A percentile compares a stretch with the other conserved stretches of the same genome.
phyloP scores from a whole-genome alignment of 768 basidiomycete genomes.

The Mycena rebaudengoi region DNA sequence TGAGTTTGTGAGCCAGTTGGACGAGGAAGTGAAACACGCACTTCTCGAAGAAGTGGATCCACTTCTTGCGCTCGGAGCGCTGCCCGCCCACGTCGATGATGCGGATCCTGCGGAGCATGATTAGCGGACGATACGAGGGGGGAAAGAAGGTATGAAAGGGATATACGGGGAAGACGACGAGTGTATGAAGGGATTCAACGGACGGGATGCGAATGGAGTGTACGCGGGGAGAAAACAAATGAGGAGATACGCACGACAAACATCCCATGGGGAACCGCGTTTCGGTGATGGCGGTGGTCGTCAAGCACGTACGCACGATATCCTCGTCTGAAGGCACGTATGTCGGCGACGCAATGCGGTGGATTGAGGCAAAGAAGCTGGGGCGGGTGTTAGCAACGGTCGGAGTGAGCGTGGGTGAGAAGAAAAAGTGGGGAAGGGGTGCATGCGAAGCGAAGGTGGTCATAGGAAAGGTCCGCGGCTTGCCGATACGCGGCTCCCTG shows the following conservation, averaged over 20 bases:
- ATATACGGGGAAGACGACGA: neutral
- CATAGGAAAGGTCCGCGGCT: no score
- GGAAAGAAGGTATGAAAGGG: neutral
- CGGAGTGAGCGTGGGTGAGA: no score
- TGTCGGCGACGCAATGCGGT: constrained; percentile 78
- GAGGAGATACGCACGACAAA: constrained; percentile 54
- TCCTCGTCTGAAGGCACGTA: constrained; percentile 90
- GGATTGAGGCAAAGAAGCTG: constrained; percentile 87
- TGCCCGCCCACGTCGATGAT: constrained; percentile 87
- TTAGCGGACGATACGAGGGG: neutral
- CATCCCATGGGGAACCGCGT: constrained; percentile 81
- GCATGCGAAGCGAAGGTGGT: no score
- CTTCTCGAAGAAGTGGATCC: constrained; percentile 75
- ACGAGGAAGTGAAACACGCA: neutral
- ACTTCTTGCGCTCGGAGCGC: constrained; percentile 84
- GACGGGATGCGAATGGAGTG: neutral
- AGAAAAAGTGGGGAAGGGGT: no score
- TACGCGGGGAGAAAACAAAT: neutral
- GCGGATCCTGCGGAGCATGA: constrained; percentile 55
- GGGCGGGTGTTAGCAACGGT: neutral
- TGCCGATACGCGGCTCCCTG: no score
- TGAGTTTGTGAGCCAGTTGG: neutral
- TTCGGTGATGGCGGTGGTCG: constrained; percentile 91
- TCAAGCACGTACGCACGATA: constrained; percentile 84
- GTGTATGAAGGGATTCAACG: neutral